phyloP scores from a whole-genome alignment of 352 stramenopile species.

The Phytophthora sansomeana region DNA sequence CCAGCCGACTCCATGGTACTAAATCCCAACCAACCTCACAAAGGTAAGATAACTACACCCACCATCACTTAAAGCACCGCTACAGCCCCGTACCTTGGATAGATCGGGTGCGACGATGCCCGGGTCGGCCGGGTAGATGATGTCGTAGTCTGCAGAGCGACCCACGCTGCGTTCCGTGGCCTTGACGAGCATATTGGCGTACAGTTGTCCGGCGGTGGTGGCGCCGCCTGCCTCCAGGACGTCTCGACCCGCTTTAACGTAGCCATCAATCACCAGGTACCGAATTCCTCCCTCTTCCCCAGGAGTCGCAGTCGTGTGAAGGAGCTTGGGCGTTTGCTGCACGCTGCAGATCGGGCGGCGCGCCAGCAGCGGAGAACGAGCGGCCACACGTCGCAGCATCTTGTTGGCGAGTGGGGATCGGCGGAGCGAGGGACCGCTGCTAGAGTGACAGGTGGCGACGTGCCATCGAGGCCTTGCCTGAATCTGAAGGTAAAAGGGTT shows the following conservation, averaged over 20 bases:
- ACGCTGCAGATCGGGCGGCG: not conserved
- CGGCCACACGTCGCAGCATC: conserved; percentile 29
- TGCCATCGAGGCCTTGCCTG: conserved; percentile 6
- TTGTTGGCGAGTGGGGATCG: conserved; percentile 28
- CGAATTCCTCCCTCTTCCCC: conserved; percentile 30
- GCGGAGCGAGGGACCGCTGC: conserved; percentile 11
- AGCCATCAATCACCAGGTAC: conserved; percentile 82
- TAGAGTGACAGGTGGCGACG: conserved; percentile 18
- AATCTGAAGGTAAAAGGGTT: conserved; percentile 20
- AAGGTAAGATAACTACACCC: not conserved
- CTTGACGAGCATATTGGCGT: conserved; percentile 72
- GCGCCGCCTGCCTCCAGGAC: conserved; percentile 69
- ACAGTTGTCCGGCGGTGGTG: conserved; percentile 74
- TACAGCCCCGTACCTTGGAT: conserved; percentile 38
- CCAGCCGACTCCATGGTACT: conserved; percentile 81
- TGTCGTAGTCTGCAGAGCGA: conserved; percentile 55
- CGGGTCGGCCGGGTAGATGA: conserved; percentile 69
- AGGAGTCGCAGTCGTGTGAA: conserved; percentile 22
- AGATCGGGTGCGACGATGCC: conserved; percentile 64
- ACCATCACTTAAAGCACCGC: not conserved
- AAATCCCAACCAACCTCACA: conserved; percentile 5
- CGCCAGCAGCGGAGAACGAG: conserved; percentile 2
- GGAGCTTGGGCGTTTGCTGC: conserved; percentile 7
- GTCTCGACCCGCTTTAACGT: conserved; percentile 63
- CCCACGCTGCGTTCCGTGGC: conserved; percentile 47